These are phyloP conservation scores for Talaromyces marneffei DNA, from an alignment of 2,329 filamentous ascomycete species.

Conservation along the genomic window DNA sequence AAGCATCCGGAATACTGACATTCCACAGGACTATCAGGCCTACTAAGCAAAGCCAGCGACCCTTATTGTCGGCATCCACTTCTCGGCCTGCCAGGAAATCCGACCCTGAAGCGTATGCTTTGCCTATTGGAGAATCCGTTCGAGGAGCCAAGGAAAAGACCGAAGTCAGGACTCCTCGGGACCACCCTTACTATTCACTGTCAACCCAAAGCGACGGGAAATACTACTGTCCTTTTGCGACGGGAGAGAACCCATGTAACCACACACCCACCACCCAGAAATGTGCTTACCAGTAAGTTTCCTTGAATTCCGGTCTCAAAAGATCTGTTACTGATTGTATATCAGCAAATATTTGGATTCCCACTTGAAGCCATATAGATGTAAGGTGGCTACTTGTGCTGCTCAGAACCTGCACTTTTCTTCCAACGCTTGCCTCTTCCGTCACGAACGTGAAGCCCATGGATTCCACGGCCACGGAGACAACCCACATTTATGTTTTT, in stretches of 20 bases:
- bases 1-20: slow-evolving; percentile 2
- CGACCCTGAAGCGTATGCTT: slow-evolving; percentile 34
- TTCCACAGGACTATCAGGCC: slow-evolving; percentile 34
- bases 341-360: slow-evolving; percentile 93
- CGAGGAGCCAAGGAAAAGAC: slow-evolving; percentile 34
- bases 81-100: slow-evolving; percentile 30
- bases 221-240: slow-evolving; percentile 86
- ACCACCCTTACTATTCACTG: slow-evolving; percentile 39
- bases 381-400: slow-evolving; percentile 78
- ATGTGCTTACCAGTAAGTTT: slow-evolving; percentile 94
- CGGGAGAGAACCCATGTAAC: slow-evolving; percentile 64
- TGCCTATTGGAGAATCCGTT: slow-evolving; percentile 30
- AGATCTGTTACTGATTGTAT: slow-evolving; percentile 19
- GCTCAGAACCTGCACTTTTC: slow-evolving; percentile 88
- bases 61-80: slow-evolving; percentile 28
- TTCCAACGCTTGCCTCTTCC: slow-evolving; percentile 87
- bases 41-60: slow-evolving; percentile 35
- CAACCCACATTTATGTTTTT: slow-evolving; percentile 84
- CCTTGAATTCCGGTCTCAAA: neutral
- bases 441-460: slow-evolving; percentile 92
- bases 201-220: slow-evolving; percentile 61
- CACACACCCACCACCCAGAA: slow-evolving; percentile 95
- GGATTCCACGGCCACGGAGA: slow-evolving; percentile 92
- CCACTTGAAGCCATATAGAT: slow-evolving; percentile 91
- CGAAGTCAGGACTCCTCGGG: slow-evolving; percentile 36